Evolutionary conservation across 2,329 filamentous ascomycete genomes (phyloP), one percentile per base, ranked within the genome.

Genomic region (Coccinonectria pachysandricola): DNA sequence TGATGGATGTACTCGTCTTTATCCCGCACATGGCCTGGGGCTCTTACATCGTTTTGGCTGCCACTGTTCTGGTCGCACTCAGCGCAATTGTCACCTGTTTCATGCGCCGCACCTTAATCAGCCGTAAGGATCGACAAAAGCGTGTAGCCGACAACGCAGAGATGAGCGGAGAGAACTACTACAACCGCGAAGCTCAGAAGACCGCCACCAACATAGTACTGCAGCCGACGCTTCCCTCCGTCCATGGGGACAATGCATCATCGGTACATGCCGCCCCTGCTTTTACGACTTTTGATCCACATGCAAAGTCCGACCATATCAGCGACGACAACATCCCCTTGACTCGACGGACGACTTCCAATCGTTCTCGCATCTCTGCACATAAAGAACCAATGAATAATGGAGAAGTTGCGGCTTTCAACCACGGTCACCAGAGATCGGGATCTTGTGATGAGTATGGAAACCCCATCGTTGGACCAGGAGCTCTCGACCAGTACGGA

Each of bases 151-250:
- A 92, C 54, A 94, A 96, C 50, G 84, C 87, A 6, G 87, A 96
- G 52, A 96, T 96, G 87, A 96, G 83, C 51, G 88, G 88, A 15
- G 77, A 91, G 46, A 91, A 87, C 49, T 95, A 80, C 52, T 95
- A 92, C 56, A 80, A 78, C 45, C 69, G 78, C 32, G 73, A 79
- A 54, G 67, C 62, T 19, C 65, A 72, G 35, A 57, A 62, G 25
- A 67, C 74, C 34, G 49, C 64, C 18, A 45, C 56, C 19, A 52
- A 57, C 3, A 52, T 57, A 2, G 34, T 45, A 23, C 50, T 65
- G 36, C 68, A 79, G 36, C 70, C 75, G 6, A 73, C 72, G 12
- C 57, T 75, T 27, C 68, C 75, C 7, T 57, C 70, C 23, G 53
- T 74, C 12, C 68, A 68, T 46, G 68, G 68, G 22, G 63, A 64